phyloP scores from a whole-genome alignment of 2,329 filamentous ascomycete species.

The Xylariaceae sp. region DNA sequence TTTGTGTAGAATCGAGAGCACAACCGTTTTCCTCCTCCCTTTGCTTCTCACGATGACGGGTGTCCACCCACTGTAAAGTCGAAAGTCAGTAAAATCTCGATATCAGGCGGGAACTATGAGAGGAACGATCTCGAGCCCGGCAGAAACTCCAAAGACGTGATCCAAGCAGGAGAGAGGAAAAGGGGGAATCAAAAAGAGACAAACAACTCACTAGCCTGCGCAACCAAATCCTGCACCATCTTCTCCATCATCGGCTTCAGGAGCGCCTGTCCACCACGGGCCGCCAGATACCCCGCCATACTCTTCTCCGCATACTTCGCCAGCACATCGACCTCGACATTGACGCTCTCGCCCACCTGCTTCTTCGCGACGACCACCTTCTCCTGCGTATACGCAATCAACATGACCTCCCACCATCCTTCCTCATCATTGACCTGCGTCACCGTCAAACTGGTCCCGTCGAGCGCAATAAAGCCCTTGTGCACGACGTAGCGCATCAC shows the following conservation, averaged over 20 bases:
- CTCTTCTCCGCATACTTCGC: constrained; percentile 88
- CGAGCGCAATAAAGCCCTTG: constrained; percentile 92
- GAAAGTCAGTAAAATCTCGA: constrained; percentile 5
- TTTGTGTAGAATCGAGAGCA: background rate
- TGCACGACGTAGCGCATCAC: constrained; percentile 86
- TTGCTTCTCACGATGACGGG: background rate
- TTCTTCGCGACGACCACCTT: constrained; percentile 79
- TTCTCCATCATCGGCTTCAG: constrained; percentile 59
- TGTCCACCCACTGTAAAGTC: constrained; percentile 15
- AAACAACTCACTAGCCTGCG: constrained; percentile 50
- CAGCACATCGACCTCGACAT: constrained; percentile 88
- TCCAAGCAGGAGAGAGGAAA: background rate
- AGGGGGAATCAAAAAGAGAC: background rate
- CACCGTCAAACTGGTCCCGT: constrained; percentile 90
- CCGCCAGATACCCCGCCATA: constrained; percentile 66
- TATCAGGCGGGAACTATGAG: constrained; percentile 10
- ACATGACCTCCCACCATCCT: constrained; percentile 93
- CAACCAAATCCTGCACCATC: constrained; percentile 69
- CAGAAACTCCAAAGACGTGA: background rate
- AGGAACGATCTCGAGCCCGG: background rate
- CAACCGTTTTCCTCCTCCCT: background rate
- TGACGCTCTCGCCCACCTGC: constrained; percentile 73
- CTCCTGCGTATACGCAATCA: constrained; percentile 94
- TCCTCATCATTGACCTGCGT: constrained; percentile 75
- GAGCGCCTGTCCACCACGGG: constrained; percentile 44